Conservation (phyloP, 768 basidiomycete genomes). For the Pisolithus sp. region DNA sequence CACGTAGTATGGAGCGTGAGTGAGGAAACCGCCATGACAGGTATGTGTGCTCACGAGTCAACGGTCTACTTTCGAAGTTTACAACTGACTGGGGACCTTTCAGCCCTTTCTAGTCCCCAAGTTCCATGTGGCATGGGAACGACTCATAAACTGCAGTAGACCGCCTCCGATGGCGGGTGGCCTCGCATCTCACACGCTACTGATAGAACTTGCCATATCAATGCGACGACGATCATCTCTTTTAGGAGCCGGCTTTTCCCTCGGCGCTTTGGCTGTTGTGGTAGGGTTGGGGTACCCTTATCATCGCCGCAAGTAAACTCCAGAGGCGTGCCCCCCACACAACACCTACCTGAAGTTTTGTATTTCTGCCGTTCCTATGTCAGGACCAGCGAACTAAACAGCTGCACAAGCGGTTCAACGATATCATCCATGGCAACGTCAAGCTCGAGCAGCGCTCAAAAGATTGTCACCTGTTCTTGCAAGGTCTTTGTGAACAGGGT, state of each 20-base stretch:
- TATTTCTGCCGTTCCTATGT: not conserved
- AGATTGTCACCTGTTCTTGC: conserved; percentile 32
- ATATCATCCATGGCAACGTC: conserved; percentile 26
- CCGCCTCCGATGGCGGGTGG: no score
- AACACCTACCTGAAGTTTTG: not conserved
- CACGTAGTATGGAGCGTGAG: no score
- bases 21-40: no score
- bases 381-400: conserved; percentile 12
- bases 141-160: no score
- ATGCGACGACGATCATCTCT: not conserved
- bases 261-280: not conserved
- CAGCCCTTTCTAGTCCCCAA: no score
- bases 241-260: not conserved
- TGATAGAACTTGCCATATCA: not conserved
- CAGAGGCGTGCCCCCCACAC: no score
- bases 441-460: conserved; percentile 21
- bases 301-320: not conserved
- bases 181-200: not conserved
- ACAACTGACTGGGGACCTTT: no score
- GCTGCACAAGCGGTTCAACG: conserved; percentile 31
- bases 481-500: conserved; percentile 37
- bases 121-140: no score
- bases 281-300: not conserved
- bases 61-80: no score
- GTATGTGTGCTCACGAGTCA: no score